Base-by-base conservation (phyloP, 306 rosid genomes). In the Rosa rugosa region DNA sequence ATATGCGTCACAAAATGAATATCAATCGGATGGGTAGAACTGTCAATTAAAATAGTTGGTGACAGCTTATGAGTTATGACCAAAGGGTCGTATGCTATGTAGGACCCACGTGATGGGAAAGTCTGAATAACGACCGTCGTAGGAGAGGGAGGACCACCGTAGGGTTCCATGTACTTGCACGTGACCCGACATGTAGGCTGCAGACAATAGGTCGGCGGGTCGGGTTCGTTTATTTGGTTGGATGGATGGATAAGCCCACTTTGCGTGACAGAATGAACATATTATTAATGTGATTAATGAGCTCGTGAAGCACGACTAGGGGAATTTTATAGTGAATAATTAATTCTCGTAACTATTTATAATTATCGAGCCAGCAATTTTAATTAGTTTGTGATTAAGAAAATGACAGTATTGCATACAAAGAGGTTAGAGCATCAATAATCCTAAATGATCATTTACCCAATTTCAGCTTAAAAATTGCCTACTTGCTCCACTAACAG, bases 171-270 rank as follows among this genome's bases (percentile, higher is more conserved):
- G 36, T 31, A 31, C 36, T 1, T 31, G 36, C 36, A 31, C 36
- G 36, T 84, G 81, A 67, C 42, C 40, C 34, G 41, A 51, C 54
- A 53, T 27, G 42, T 69, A 42, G 80, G 49, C 59, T 65, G 41
- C 77, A 69, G 16, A 60, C 80, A 46, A 2, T 70, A 80, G 79
- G 87, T 16, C 81, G 83, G 81, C 79, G 79, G 80, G 77, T 76
- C 86, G 82, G 86, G 75, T 34, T 14, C 53, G 25, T 18, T 13
- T 65, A 70, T 44, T 70, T 42, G 10, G 44, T 14, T 64, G 68
- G 69, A 51, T 64, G 68, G 69, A 51, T 64, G 68, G 60, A 40
- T 18, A 3, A 69, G 41, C 78, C 49, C 68, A 76, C 75, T 78
- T 59, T 81, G 76, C 81, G 70, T 79, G 83, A 25, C 11, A 9